Evolutionary conservation across 495 filamentous ascomycete genomes (phyloP).

Genomic region (Podospora bellae-mahoneyi): DNA sequence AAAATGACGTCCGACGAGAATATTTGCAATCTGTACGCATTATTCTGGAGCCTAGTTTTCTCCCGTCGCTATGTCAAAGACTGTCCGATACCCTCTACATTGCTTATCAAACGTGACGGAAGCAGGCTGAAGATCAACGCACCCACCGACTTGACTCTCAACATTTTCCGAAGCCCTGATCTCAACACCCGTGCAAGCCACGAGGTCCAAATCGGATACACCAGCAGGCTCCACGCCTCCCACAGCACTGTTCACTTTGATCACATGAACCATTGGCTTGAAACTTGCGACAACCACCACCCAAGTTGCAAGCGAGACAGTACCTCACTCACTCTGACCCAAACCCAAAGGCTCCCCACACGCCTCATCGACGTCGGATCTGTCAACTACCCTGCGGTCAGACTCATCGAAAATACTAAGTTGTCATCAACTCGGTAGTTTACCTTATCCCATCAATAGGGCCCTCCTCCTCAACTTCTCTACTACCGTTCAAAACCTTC

Average conservation of each 20-base stretch:
- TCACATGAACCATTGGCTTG: conserved; percentile 2
- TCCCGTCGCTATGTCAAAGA: neutral
- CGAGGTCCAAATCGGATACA: conserved; percentile 9
- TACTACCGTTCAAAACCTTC: neutral
- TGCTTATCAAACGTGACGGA: neutral
- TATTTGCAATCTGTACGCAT: neutral
- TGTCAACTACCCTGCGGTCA: neutral
- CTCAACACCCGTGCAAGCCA: neutral
- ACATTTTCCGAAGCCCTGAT: conserved; percentile 7
- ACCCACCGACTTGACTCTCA: neutral
- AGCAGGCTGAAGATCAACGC: neutral
- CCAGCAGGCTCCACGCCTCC: neutral
- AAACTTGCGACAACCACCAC: neutral
- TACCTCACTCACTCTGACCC: neutral
- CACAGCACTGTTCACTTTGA: neutral
- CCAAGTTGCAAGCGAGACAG: neutral
- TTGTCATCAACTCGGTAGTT: neutral
- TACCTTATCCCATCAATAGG: conserved; percentile 9
- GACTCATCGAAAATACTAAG: neutral
- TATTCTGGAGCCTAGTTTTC: neutral
- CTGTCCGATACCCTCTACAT: neutral
- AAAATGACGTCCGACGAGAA: neutral
- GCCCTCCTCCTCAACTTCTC: conserved; percentile 5
- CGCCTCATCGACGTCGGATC: conserved; percentile 4
- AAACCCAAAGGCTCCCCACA: neutral